A percentile compares a stretch with the other conserved stretches of the same genome.
phyloP scores from a whole-genome alignment of 306 rosid genomes.

The Heteromeles arbutifolia region DNA sequence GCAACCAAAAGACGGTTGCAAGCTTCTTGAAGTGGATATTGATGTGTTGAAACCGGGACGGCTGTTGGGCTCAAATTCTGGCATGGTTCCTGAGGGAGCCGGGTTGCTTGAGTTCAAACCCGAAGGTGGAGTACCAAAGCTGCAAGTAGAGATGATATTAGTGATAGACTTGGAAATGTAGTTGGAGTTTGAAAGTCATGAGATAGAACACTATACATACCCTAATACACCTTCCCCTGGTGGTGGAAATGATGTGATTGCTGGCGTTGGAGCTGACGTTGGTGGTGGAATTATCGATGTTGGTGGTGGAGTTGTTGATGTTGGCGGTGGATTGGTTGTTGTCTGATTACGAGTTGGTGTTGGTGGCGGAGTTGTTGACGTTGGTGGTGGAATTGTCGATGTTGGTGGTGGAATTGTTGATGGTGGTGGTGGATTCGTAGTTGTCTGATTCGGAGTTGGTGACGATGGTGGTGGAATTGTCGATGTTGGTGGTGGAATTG shows the following conservation, averaged over 20 bases:
- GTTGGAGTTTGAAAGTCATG: neutral
- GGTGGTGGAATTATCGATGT: slow-evolving; percentile 18
- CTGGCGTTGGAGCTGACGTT: slow-evolving; percentile 10
- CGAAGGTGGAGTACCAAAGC: slow-evolving; percentile 45
- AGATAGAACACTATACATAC: slow-evolving; percentile 21
- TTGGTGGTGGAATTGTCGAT: no score
- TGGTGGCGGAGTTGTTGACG: no score
- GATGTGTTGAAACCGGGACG: slow-evolving; percentile 40
- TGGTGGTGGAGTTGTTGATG: slow-evolving; percentile 15
- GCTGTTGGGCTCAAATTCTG: slow-evolving; percentile 37
- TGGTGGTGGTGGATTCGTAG: slow-evolving; percentile 10
- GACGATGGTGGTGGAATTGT: neutral
- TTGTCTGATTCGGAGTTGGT: no score
- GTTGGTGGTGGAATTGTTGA: slow-evolving; percentile 13
- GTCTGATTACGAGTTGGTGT: neutral
- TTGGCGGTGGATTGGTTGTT: slow-evolving; percentile 11
- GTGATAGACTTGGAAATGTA: neutral
- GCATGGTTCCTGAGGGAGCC: slow-evolving; percentile 42
- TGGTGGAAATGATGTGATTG: slow-evolving; percentile 29
- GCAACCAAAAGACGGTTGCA: slow-evolving; percentile 44
- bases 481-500: slow-evolving; percentile 25
- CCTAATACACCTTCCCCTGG: slow-evolving; percentile 44
- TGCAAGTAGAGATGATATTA: slow-evolving; percentile 26
- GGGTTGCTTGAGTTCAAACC: slow-evolving; percentile 62
- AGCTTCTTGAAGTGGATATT: slow-evolving; percentile 33